Evolutionary conservation across 306 rosid species (phyloP).

Genomic region (Rosa lucieae): DNA sequence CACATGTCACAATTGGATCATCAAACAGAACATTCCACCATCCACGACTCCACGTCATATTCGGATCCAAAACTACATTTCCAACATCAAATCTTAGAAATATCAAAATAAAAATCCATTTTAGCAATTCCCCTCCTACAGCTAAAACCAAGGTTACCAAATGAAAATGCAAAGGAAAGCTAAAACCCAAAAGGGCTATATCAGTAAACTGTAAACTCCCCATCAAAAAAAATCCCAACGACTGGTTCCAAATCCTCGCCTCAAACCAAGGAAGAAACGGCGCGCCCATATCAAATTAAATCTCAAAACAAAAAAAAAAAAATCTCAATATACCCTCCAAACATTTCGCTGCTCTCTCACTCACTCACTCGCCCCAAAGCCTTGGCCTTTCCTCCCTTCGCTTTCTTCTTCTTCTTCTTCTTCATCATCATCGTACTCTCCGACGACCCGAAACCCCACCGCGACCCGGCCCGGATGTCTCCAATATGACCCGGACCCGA

Average conservation of each 20-base stretch:
- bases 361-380: slow-evolving; percentile 3
- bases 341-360: slow-evolving; percentile 17
- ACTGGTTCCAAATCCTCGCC: slow-evolving; percentile 30
- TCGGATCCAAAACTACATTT: neutral
- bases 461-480: slow-evolving; percentile 14
- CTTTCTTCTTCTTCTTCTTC: slow-evolving; percentile 11
- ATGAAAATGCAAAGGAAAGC: neutral
- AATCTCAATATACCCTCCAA: neutral
- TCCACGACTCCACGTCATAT: too few relatives aligned
- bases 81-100: neutral
- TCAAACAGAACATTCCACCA: neutral
- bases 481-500: slow-evolving; percentile 44
- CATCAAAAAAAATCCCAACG: slow-evolving; percentile 11
- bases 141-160: neutral
- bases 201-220: neutral
- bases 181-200: neutral
- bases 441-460: slow-evolving; percentile 25
- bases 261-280: slow-evolving; percentile 29
- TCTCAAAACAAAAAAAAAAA: neutral
- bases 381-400: neutral
- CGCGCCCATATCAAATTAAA: slow-evolving; percentile 15
- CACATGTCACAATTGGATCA: neutral
- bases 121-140: neutral
- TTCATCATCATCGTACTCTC: slow-evolving; percentile 21
- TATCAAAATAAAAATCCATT: neutral